Base-by-base conservation (phyloP, 2,329 filamentous ascomycete species). In the Monilinia aucupariae region DNA sequence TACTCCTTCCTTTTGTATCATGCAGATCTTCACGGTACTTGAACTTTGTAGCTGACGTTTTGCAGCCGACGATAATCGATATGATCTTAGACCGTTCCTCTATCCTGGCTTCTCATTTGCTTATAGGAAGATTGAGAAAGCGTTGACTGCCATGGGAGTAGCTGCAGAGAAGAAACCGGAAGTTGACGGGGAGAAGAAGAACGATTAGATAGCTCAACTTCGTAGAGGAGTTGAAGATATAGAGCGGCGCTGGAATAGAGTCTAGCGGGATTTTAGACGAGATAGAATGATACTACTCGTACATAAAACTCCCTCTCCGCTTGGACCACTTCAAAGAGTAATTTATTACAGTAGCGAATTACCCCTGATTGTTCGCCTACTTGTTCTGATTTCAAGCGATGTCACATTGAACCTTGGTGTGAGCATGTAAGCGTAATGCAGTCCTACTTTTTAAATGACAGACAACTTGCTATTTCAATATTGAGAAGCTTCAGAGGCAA, bases 1-100 rank as follows among this genome's bases (percentile, higher is more conserved):
- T 15, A 13, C n/a, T 10, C 27, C 30, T 25, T 20, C 15, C 22
- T 17, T 25, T 43, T 27, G 5, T 15, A 20, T 41, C 5, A 27
- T 20, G 22, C 32, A 12, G 25, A n/a, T 17, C 17, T 48, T 48
- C 45, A 27, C 27, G 10, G 3, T 3, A n/a, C 15, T 52, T 52
- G 15, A n/a, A 32, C 3, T 17, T 12, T 13, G 4, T 41, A 10
- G 27, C 34, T 59, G 20, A 61, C 72, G 75, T 17, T 86, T 87
- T 67, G 78, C 74, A 45, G 78, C 79, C 0, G 82, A 85, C 50
- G 82, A 85, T 61, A 86, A 87, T 67, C 74, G 84, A 4, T 84
- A 79, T 65, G 85, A 87, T 75, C 75, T 69, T 22, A 37, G 80
- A 61, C 82, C 81, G 32, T 85, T 85, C 68, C 71, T 84, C 63